These are phyloP conservation scores for Rhypophila decipiens DNA, from an alignment of 495 filamentous ascomycete species.

Conservation along the genomic window DNA sequence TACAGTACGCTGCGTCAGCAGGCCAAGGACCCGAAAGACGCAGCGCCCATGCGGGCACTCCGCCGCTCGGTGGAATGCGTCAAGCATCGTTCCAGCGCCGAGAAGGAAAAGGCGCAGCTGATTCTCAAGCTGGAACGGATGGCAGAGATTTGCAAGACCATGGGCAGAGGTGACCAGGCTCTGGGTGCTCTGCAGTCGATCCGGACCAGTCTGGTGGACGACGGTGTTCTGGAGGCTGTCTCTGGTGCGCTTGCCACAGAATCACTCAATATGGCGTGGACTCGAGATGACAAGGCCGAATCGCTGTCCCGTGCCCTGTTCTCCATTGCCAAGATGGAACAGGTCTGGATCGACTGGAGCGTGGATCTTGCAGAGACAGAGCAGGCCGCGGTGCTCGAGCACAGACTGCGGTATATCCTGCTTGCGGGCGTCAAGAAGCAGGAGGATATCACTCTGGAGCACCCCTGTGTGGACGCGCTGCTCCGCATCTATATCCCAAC, in stretches of 20 bases:
- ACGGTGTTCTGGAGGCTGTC: conserved; percentile 38
- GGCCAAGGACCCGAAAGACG: conserved; percentile 30
- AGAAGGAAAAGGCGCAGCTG: conserved; percentile 40
- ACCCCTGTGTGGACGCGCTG: conserved; percentile 30
- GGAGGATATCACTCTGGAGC: conserved; percentile 24
- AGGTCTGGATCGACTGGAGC: conserved; percentile 39
- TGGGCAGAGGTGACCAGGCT: conserved; percentile 36
- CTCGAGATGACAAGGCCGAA: conserved; percentile 28
- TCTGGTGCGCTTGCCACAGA: conserved; percentile 25
- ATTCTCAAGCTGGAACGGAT: conserved; percentile 45
- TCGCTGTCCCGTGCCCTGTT: conserved; percentile 39
- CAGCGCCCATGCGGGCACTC: conserved; percentile 38
- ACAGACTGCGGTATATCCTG: conserved; percentile 37
- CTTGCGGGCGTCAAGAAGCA: conserved; percentile 20
- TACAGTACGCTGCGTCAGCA: conserved; percentile 34
- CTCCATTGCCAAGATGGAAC: conserved; percentile 41
- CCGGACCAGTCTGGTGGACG: conserved; percentile 36
- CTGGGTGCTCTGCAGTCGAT: conserved; percentile 36
- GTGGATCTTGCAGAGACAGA: conserved; percentile 35
- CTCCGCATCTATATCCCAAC: conserved; percentile 37
- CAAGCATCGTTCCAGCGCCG: conserved; percentile 32
- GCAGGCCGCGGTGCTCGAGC: conserved; percentile 44
- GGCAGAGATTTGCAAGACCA: conserved; percentile 35
- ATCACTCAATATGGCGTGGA: conserved; percentile 32
- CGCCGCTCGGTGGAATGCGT: conserved; percentile 45